Evolutionary conservation across 2,329 filamentous ascomycete genomes (phyloP).

Genomic region (Fusarium clavum): DNA sequence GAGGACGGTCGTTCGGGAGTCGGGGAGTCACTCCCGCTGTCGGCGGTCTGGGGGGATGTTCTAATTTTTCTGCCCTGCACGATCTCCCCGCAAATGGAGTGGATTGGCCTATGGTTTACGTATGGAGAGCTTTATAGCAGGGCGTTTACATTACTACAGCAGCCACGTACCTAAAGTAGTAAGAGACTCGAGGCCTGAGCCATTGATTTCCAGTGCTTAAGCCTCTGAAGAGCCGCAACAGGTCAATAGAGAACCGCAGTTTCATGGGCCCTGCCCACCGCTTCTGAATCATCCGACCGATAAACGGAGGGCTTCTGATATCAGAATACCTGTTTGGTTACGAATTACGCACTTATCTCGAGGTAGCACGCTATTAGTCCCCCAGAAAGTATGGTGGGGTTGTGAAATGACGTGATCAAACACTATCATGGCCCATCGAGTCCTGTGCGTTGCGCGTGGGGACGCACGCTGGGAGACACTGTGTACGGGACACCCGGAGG

Average conservation of each 20-base stretch:
- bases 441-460: constrained; percentile 15
- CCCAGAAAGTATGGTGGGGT: constrained; percentile 36
- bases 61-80: constrained; percentile 15
- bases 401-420: constrained; percentile 46
- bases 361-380: constrained; percentile 37
- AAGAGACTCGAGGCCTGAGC: not conserved
- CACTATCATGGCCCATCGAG: constrained; percentile 41
- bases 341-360: not conserved
- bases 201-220: constrained; percentile 19
- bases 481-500: constrained; percentile 30
- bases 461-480: constrained; percentile 20
- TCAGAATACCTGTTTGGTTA: constrained; percentile 20
- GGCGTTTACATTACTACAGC: constrained; percentile 1
- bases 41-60: constrained; percentile 42
- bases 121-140: constrained; percentile 7
- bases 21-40: constrained; percentile 47
- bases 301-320: constrained; percentile 40
- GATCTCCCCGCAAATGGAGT: constrained; percentile 28
- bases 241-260: not conserved
- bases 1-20: constrained; percentile 40
- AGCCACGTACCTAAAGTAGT: not conserved
- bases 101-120: not conserved
- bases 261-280: constrained; percentile 38
- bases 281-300: constrained; percentile 41
- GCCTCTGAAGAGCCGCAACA: not conserved